phyloP scores from a whole-genome alignment of 352 stramenopile species.

The Pythium sukuiense region DNA sequence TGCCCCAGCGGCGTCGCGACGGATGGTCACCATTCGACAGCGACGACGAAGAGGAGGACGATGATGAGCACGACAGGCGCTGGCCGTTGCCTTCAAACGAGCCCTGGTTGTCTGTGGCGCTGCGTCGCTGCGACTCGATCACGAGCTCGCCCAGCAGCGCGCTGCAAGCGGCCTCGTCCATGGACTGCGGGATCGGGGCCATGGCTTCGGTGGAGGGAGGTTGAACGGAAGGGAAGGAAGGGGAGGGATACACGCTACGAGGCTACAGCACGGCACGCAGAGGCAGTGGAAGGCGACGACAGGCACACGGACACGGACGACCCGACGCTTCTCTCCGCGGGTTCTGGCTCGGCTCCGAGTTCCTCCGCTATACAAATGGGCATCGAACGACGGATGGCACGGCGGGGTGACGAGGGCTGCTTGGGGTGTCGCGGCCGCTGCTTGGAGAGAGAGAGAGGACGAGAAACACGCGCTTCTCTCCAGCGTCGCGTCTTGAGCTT shows the following conservation, averaged over 20 bases:
- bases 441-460: slow-evolving; percentile 1
- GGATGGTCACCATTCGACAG: slow-evolving; percentile 5
- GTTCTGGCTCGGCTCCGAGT: slow-evolving; percentile 16
- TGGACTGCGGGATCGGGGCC: slow-evolving; percentile 22
- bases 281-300: slow-evolving; percentile 2
- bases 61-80: slow-evolving; percentile 15
- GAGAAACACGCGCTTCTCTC: not conserved
- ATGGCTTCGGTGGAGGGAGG: slow-evolving; percentile 1
- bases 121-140: not conserved
- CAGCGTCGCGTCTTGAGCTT: not conserved
- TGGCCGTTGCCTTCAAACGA: slow-evolving; percentile 1
- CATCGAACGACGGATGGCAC: slow-evolving; percentile 2
- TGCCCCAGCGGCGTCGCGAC: slow-evolving; percentile 45
- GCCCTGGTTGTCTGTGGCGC: slow-evolving; percentile 1
- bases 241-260: not conserved
- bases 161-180: not conserved
- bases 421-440: slow-evolving; percentile 1
- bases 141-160: slow-evolving; percentile 1
- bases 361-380: slow-evolving; percentile 14
- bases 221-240: not conserved
- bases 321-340: slow-evolving; percentile 12
- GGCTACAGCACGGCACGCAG: slow-evolving; percentile 6
- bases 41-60: slow-evolving; percentile 5
- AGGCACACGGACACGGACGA: not conserved
- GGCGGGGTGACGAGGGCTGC: slow-evolving; percentile 5